Evolutionary conservation across 345 rosid genomes (phyloP), one percentile per base, ranked within the genome.

Genomic region (Syzygium grande): DNA sequence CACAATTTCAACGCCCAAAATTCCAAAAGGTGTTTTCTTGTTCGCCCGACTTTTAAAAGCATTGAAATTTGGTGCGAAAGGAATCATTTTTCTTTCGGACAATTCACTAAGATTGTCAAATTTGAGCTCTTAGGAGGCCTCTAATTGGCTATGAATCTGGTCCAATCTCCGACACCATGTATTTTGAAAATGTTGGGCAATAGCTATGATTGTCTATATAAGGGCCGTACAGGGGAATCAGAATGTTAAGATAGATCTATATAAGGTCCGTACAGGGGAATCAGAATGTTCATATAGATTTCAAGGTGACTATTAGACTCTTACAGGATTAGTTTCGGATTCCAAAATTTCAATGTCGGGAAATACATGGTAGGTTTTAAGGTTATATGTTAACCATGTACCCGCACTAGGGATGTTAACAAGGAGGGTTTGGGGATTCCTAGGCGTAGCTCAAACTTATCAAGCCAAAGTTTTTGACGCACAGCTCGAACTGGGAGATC

Each of bases 301-400:
- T 38, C 41, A 38, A 38, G 63, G 29, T 58, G 25, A n/a, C 43
- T 1, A 30, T 65, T 38, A 30, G 6, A 38, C 79, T 68, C 79
- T 68, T 23, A 1, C 19, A 0, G 46, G 0, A 46, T 1, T 12
- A 46, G 10, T 12, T 68, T 13, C 19, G 9, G 13, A 21, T 5
- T 5, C 46, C 46, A 34, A 38, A 34, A 68, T 68, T 68, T 23
- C 46, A 25, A 17, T 5, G 9, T 19, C 19, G 80, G 25, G 1
- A 4, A 11, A 3, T 65, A 16, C 41, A 7, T 15, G 22, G 21
- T 68, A 68, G 6, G 23, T 19, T 34, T 19, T 12, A 5, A 22
- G 46, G 79, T 17, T 56, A 19, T 54, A 53, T 52, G 16, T 5
- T 13, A 11, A 29, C 25, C 1, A 41, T 21, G 34, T 34, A 30